Base-by-base conservation (phyloP, 805 yeast genomes). In the Wickerhamiella qilinensis region DNA sequence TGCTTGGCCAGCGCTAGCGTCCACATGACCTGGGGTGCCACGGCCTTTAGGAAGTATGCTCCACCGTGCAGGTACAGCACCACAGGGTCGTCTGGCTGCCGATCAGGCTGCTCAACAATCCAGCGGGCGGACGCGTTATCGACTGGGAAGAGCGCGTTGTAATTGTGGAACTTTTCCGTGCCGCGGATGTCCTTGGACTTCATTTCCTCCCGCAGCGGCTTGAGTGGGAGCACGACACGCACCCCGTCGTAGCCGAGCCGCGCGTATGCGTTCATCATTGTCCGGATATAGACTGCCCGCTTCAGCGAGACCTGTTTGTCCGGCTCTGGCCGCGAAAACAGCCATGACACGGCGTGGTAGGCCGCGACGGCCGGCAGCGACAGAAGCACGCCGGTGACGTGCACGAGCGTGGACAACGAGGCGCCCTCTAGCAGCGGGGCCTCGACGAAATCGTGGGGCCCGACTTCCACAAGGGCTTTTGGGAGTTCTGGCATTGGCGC, bases 61-160 rank as follows among this genome's bases (percentile, higher is more conserved):
- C 56, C 56, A 16, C 56, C 56, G 24, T 52, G 55, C 17, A 50
- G 20, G 29, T 50, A 52, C 9, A 47, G 33, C 1, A 51, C 22
- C 17, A 52, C 55, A 1, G 52, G 55, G 31, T 51, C 56, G 4
- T 43, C 37, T 3, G 39, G 39, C 11, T 16, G 19, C 12, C 56
- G 46, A 33, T 42, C 43, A 3, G 39, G 43, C 2, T 40, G 40
- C 39, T 51, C 51, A 21, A 36, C 30, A 29, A 52, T 39, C 55
- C 55, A 52, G 35, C 59, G 38, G 3, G 42, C 42, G 4, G 32
- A 22, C 12, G 42, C 42, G 4, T 57, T 55, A 35, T 58, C 55
- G n/a, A 54, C 54, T 7, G 55, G 63, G 17, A 50, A 53, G 11
- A 30, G 18, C 5, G 14, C 21, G n/a, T 30, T 30, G 21, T 17